Conservation (phyloP, 2,329 filamentous ascomycete species). For the Phoma sp. region DNA sequence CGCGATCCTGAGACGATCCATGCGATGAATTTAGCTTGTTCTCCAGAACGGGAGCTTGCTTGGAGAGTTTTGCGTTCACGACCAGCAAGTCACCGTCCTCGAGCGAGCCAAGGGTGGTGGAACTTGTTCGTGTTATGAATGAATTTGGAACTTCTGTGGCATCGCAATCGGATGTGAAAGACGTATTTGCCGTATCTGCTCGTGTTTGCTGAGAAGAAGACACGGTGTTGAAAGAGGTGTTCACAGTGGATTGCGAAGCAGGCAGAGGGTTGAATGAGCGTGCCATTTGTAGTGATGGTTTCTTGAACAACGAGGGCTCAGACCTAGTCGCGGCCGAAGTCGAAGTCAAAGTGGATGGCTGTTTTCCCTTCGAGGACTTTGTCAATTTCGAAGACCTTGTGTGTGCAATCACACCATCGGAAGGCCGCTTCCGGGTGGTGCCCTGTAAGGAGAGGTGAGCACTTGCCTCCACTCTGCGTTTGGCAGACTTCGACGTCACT, state of each 20-base stretch:
- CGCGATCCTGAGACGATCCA: constrained; percentile 20
- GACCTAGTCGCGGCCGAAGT: background rate
- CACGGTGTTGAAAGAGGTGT: constrained; percentile 31
- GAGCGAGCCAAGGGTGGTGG: constrained; percentile 27
- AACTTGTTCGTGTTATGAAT: constrained; percentile 22
- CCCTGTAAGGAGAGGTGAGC: constrained; percentile 22
- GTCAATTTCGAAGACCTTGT: constrained; percentile 37
- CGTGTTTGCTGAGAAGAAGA: constrained; percentile 34
- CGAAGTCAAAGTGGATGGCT: constrained; percentile 19
- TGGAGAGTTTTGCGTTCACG: constrained; percentile 12
- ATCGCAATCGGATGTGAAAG: constrained; percentile 31
- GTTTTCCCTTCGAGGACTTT: constrained; percentile 33
- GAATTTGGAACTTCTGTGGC: background rate
- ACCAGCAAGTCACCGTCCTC: constrained; percentile 22
- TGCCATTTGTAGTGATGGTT: constrained; percentile 27
- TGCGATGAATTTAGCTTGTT: constrained; percentile 3
- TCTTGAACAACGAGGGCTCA: constrained; percentile 25
- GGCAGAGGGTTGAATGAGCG: constrained; percentile 24
- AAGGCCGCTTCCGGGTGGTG: constrained; percentile 30
- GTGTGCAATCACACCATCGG: constrained; percentile 23
- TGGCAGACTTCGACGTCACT: constrained; percentile 25
- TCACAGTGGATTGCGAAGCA: constrained; percentile 23
- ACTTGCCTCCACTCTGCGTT: constrained; percentile 36
- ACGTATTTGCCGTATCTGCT: constrained; percentile 27
- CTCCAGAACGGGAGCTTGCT: constrained; percentile 5